phyloP scores from a whole-genome alignment of 805 yeast species.

The Candida insectorum region DNA sequence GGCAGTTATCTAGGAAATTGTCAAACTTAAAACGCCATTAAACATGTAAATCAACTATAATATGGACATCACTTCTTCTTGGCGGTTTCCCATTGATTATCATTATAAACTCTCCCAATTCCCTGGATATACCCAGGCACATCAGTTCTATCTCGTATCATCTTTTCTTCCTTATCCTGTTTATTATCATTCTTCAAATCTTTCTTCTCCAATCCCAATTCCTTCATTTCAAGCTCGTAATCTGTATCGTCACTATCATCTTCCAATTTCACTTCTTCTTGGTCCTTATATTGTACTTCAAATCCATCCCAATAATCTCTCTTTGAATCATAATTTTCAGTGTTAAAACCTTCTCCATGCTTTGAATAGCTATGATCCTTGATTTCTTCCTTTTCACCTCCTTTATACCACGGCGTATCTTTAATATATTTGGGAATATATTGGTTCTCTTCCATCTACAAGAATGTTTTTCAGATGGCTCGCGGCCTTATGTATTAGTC shows the following conservation, averaged over 20 bases:
- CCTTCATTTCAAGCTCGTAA: conserved; percentile 35
- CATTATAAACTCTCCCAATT: conserved; percentile 21
- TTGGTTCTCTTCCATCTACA: conserved; percentile 16
- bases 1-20: too few species aligned
- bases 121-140: conserved; percentile 62
- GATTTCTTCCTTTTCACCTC: conserved; percentile 11
- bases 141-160: conserved; percentile 68
- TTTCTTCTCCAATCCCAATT: conserved; percentile 25
- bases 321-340: conserved; percentile 61
- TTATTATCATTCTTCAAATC: conserved; percentile 21
- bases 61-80: too few species aligned
- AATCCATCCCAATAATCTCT: conserved; percentile 84
- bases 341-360: conserved; percentile 55
- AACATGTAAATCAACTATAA: too few species aligned
- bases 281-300: conserved; percentile 52
- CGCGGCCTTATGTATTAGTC: not conserved
- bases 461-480: not conserved
- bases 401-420: conserved; percentile 37
- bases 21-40: too few species aligned
- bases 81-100: conserved; percentile 6
- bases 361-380: conserved; percentile 49
- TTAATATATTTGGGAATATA: conserved; percentile 40
- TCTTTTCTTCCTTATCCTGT: conserved; percentile 36
- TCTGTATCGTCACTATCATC: conserved; percentile 16
- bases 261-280: conserved; percentile 46